Conservation (phyloP, 345 rosid genomes). For the Dipteronia sinensis region DNA sequence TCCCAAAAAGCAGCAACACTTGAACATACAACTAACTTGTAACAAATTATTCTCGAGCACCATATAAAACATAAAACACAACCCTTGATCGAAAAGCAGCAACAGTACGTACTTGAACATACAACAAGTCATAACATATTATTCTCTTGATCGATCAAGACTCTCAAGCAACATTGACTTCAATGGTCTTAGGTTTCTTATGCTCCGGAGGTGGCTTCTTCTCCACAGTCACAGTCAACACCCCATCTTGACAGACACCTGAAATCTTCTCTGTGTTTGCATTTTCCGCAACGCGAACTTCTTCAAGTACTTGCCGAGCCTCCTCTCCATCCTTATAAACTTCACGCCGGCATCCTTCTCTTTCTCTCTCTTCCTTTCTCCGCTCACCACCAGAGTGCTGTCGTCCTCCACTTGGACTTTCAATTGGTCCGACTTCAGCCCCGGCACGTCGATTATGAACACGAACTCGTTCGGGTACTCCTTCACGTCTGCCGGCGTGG, state of each 20-base stretch:
- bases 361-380: slow-evolving; percentile 20
- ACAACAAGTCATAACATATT: too few relatives aligned
- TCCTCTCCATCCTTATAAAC: slow-evolving; percentile 20
- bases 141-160: too few relatives aligned
- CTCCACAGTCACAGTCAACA: slow-evolving; percentile 20
- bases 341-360: slow-evolving; percentile 8
- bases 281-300: slow-evolving; percentile 19
- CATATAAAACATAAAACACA: too few relatives aligned
- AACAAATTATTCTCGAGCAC: too few relatives aligned
- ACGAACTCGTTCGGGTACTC: slow-evolving; percentile 13
- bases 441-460: slow-evolving; percentile 28
- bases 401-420: slow-evolving; percentile 23
- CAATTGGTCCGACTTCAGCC: slow-evolving; percentile 14
- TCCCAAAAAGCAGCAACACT: too few relatives aligned
- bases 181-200: slow-evolving; percentile 14
- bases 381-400: slow-evolving; percentile 7
- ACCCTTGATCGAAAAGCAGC: too few relatives aligned
- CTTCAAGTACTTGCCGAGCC: slow-evolving; percentile 23
- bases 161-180: not conserved
- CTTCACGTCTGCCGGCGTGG: slow-evolving; percentile 22
- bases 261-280: slow-evolving; percentile 12
- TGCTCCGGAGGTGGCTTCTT: slow-evolving; percentile 19
- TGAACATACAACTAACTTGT: too few relatives aligned
- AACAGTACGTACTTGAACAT: too few relatives aligned
- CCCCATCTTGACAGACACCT: slow-evolving; percentile 19